Percentiles rank a stretch among this genome's conserved stretches.
Evolutionary conservation across 1,139 yeast species (phyloP).

Genomic region (Casaregolazyma lundiana): DNA sequence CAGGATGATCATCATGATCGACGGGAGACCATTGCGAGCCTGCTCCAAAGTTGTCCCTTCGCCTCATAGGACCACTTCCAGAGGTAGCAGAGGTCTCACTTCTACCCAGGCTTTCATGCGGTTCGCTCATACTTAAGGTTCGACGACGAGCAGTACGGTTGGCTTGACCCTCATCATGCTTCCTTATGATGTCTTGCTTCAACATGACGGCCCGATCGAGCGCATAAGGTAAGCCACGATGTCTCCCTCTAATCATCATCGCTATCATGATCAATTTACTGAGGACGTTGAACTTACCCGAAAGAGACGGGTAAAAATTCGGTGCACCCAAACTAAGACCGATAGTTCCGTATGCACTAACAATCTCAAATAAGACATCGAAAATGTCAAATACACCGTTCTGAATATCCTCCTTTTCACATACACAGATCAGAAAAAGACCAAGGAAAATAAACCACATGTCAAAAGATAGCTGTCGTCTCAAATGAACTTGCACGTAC

Average conservation of each 20-base stretch:
- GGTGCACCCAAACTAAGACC: slow-evolving; percentile 88
- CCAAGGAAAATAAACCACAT: slow-evolving; percentile 91
- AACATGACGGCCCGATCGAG: slow-evolving; percentile 92
- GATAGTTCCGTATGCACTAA: slow-evolving; percentile 94
- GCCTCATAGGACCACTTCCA: background rate
- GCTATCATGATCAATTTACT: slow-evolving; percentile 84
- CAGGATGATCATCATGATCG: background rate
- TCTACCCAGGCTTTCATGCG: background rate
- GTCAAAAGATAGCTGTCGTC: slow-evolving; percentile 90
- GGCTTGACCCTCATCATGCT: slow-evolving; percentile 52
- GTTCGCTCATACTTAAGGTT: slow-evolving; percentile 13
- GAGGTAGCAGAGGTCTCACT: slow-evolving; percentile 1
- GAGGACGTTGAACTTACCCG: slow-evolving; percentile 63
- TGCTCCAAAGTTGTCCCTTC: background rate
- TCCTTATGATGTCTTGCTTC: slow-evolving; percentile 64
- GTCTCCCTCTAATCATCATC: slow-evolving; percentile 91
- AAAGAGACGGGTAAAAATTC: slow-evolving; percentile 57
- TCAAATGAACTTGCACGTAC: slow-evolving; percentile 80
- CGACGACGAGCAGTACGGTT: slow-evolving; percentile 16
- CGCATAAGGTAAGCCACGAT: slow-evolving; percentile 92
- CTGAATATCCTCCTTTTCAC: slow-evolving; percentile 63
- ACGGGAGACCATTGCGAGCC: background rate
- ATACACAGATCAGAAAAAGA: slow-evolving; percentile 76
- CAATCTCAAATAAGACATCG: slow-evolving; percentile 75
- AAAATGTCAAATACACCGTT: slow-evolving; percentile 60